phyloP scores from a whole-genome alignment of 768 basidiomycete species.

The Chalciporus sphaerocephalus region DNA sequence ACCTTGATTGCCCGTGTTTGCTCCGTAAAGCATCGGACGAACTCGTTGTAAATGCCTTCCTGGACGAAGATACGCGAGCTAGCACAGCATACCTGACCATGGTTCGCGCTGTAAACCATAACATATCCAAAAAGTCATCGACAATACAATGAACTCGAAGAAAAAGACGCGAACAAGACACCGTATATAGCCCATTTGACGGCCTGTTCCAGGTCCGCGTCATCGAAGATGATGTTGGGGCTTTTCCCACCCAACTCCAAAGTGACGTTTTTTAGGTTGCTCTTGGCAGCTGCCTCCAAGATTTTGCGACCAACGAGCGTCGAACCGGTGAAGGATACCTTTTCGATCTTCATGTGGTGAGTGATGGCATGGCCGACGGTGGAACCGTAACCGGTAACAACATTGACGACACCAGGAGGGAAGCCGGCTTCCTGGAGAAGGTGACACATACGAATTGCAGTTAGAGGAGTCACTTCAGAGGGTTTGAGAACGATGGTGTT shows the following conservation, averaged over 20 bases:
- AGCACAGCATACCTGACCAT: constrained; percentile 76
- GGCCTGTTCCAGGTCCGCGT: constrained; percentile 49
- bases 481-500: constrained; percentile 79
- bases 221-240: constrained; percentile 46
- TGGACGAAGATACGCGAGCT: constrained; percentile 84
- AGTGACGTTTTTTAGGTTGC: constrained; percentile 74
- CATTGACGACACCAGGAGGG: constrained; percentile 74
- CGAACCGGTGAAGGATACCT: constrained; percentile 84
- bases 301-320: constrained; percentile 76
- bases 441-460: constrained; percentile 48
- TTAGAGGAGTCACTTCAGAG: constrained; percentile 72
- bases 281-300: constrained; percentile 72
- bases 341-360: constrained; percentile 59
- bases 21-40: constrained; percentile 55
- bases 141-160: neutral
- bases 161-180: constrained; percentile 57
- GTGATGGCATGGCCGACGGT: constrained; percentile 68
- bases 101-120: constrained; percentile 51
- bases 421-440: constrained; percentile 68
- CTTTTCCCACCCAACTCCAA: constrained; percentile 56
- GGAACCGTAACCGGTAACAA: constrained; percentile 67
- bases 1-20: constrained; percentile 54
- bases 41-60: constrained; percentile 72
- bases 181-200: constrained; percentile 69
- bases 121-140: constrained; percentile 16